Evolutionary conservation across 306 rosid species (phyloP).

Genomic region (Malus sylvestris): DNA sequence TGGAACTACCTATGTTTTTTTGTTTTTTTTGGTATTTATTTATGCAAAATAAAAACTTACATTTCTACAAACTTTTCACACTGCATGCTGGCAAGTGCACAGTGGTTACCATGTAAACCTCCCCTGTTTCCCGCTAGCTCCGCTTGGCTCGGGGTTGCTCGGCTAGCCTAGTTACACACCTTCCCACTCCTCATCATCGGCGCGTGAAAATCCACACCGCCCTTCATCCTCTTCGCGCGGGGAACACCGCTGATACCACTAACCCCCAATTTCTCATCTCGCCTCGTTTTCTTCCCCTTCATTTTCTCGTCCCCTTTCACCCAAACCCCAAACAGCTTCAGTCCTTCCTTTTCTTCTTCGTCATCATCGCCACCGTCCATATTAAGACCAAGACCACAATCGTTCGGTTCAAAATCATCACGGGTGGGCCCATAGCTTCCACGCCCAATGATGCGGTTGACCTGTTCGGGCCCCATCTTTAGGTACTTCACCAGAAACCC

Average conservation of each 20-base stretch:
- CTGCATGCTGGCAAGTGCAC: not conserved
- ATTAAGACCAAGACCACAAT: not conserved
- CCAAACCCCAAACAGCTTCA: constrained; percentile 97
- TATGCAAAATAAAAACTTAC: not conserved
- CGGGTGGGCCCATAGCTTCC: constrained; percentile 34
- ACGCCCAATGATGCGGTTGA: constrained; percentile 46
- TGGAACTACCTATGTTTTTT: not conserved
- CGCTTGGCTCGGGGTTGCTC: not conserved
- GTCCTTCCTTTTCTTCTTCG: constrained; percentile 28
- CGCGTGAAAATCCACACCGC: constrained; percentile 35
- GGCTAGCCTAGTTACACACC: constrained; percentile 36
- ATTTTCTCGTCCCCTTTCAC: constrained; percentile 34
- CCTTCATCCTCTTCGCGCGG: constrained; percentile 36
- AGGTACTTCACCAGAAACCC: constrained; percentile 39
- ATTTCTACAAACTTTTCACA: not conserved
- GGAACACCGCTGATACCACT: constrained; percentile 33
- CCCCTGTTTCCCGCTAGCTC: not conserved
- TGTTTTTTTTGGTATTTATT: not conserved
- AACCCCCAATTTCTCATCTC: constrained; percentile 41
- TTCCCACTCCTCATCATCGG: constrained; percentile 39
- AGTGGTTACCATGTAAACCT: not conserved
- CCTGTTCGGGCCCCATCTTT: constrained; percentile 72
- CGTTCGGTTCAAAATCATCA: constrained; percentile 4
- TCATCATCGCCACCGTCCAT: constrained; percentile 3
- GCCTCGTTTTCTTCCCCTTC: constrained; percentile 34